Evolutionary conservation across 495 filamentous ascomycete genomes (phyloP).

Genomic region (Penicillium egyptiacum): DNA sequence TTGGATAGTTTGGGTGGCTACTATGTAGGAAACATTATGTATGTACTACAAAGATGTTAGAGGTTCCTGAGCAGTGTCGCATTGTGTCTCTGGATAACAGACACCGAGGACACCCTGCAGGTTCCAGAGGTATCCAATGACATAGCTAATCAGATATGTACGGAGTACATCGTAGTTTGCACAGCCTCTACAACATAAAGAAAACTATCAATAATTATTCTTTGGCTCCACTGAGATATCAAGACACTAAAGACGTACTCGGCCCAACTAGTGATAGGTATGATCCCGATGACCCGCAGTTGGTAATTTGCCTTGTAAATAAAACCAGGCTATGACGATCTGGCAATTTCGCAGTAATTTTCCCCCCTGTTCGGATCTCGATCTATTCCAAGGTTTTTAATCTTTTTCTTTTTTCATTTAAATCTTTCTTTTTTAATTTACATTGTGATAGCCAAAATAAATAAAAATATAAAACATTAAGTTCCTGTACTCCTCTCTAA

Average conservation of each 20-base stretch:
- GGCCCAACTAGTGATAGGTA: conserved; percentile 26
- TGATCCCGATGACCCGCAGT: conserved; percentile 47
- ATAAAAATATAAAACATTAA: conserved; percentile 15
- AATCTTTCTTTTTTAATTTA: conserved; percentile 10
- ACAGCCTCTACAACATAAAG: neutral
- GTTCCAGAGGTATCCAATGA: too few relatives aligned
- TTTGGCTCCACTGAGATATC: too few relatives aligned
- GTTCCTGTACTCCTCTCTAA: conserved; percentile 8
- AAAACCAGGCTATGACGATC: conserved; percentile 28
- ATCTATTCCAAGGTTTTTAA: conserved; percentile 12
- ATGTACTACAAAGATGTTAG: neutral
- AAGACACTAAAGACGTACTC: too few relatives aligned
- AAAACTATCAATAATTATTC: too few relatives aligned
- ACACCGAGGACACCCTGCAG: neutral
- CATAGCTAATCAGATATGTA: too few relatives aligned
- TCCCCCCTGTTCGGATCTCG: conserved; percentile 34
- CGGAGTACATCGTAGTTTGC: neutral
- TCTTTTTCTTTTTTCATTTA: conserved; percentile 7
- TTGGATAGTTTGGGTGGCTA: neutral
- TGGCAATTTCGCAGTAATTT: conserved; percentile 33
- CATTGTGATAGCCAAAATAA: conserved; percentile 2
- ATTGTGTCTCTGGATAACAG: too few relatives aligned
- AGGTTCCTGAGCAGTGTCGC: neutral
- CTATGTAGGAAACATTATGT: neutral
- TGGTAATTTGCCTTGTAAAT: conserved; percentile 40